These are phyloP conservation scores for Hansenula lynferdii DNA, from an alignment of 1,139 yeast species.

Conservation along the genomic window DNA sequence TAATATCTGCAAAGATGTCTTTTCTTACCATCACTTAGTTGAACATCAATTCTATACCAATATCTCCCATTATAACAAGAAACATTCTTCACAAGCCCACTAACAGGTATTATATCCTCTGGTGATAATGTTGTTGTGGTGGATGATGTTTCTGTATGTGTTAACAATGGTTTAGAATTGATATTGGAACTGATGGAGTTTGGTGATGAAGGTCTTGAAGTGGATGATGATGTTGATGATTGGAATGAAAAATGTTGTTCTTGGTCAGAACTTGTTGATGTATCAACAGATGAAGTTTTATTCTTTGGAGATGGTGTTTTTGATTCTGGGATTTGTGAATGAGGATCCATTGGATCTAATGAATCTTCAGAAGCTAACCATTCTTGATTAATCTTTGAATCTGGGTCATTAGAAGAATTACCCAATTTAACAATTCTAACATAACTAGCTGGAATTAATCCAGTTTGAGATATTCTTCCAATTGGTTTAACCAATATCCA, in stretches of 20 bases:
- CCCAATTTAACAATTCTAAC: conserved; percentile 45
- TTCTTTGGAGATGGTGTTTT: neutral
- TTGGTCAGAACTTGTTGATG: conserved; percentile 4
- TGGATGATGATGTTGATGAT: conserved; percentile 2
- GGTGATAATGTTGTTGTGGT: neutral
- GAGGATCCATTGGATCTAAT: neutral
- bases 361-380: conserved; percentile 1
- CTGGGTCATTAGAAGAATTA: conserved; percentile 11
- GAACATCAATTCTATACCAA: conserved; percentile 52
- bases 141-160: conserved; percentile 2
- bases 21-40: conserved; percentile 37
- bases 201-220: conserved; percentile 1
- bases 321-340: neutral
- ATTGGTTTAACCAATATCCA: conserved; percentile 63
- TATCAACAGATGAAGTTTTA: conserved; percentile 8
- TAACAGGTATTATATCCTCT: conserved; percentile 22
- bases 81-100: conserved; percentile 55
- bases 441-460: conserved; percentile 53
- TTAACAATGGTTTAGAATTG: neutral
- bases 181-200: neutral
- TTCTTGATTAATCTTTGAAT: neutral
- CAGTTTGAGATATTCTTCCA: conserved; percentile 51
- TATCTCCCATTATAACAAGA: conserved; percentile 51
- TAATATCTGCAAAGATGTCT: conserved; percentile 51
- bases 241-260: conserved; percentile 10